Evolutionary conservation across 306 rosid species (phyloP), one percentile per base, ranked within the genome.

Genomic region (Fragaria nilgerrensis): DNA sequence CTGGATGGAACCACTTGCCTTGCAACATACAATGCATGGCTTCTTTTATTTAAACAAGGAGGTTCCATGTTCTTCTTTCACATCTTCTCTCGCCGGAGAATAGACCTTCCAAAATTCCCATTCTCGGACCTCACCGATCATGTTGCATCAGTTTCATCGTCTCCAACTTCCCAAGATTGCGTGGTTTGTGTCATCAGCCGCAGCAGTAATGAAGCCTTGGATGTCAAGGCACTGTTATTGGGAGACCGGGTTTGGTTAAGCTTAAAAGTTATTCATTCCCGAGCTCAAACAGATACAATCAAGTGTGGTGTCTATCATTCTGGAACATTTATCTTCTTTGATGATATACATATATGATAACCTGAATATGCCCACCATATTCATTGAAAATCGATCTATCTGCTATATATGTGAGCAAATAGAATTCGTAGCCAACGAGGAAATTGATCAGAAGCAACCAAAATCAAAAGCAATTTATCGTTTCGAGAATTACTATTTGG

Each of bases 111-210:
- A 14, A 1, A 19, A 0, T 52, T 52, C 58, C 58, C 58, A 52
- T 22, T 27, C 29, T 17, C 65, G 0, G 44, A 80, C 16, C 16
- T 72, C 56, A 16, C 68, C 0, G 67, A 72, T 19, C 83, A 78
- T 3, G 49, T 75, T 10, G 83, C 85, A 4, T 75, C 80, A 15
- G 75, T 83, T 76, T 80, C 89, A 4, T 63, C 59, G 3, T 36
- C 43, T 23, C 87, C 85, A 3, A 77, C 82, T 53, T 67, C 34
- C 65, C 44, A 45, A 7, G n/a, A 69, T 39, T 85, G 88, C 62
- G 43, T 32, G 5, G 75, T 82, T 22, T 73, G 45, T 39, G 79
- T 85, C 50, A 0, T 68, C 5, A 22, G 37, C 11, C 81, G 72
- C 6, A 3, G 1, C 7, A 48, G 53, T 15, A 2, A 0, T 3